Conservation (phyloP, 306 rosid genomes). For the Fragaria vesca region DNA sequence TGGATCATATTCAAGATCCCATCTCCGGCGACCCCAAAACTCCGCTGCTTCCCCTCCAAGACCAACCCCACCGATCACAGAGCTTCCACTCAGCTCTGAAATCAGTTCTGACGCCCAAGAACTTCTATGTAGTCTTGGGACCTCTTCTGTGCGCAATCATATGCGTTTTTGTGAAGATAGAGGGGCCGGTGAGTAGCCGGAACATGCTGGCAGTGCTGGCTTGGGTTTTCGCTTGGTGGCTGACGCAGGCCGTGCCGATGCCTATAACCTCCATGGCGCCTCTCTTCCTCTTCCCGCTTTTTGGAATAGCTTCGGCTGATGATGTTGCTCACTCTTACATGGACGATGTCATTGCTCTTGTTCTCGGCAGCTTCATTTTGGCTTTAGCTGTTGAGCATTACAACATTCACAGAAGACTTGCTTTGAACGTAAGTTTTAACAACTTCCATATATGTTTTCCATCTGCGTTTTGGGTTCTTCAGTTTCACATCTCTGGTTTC, state of each 20-base stretch:
- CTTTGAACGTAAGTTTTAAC: slow-evolving; percentile 63
- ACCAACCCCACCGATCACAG: slow-evolving; percentile 24
- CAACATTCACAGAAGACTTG: slow-evolving; percentile 74
- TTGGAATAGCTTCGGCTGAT: slow-evolving; percentile 68
- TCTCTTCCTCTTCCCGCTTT: slow-evolving; percentile 69
- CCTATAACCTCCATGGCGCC: slow-evolving; percentile 89
- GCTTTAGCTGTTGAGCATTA: slow-evolving; percentile 93
- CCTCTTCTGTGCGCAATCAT: slow-evolving; percentile 52
- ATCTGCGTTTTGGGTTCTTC: background rate
- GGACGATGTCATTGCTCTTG: slow-evolving; percentile 79
- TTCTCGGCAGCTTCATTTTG: slow-evolving; percentile 79
- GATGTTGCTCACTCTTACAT: slow-evolving; percentile 71
- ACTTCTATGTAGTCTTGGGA: slow-evolving; percentile 47
- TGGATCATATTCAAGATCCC: background rate
- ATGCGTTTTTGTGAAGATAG: slow-evolving; percentile 50
- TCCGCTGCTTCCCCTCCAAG: slow-evolving; percentile 61
- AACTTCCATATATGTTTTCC: background rate
- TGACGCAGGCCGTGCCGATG: slow-evolving; percentile 84
- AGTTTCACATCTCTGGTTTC: too few relatives aligned
- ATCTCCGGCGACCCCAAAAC: slow-evolving; percentile 42
- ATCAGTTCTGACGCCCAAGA: slow-evolving; percentile 39
- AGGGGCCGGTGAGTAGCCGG: slow-evolving; percentile 39
- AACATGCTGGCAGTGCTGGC: slow-evolving; percentile 74
- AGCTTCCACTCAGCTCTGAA: slow-evolving; percentile 8
- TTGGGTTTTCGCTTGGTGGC: slow-evolving; percentile 88